Evolutionary conservation across 2,329 filamentous ascomycete genomes (phyloP), one percentile per base, ranked within the genome.

Genomic region (Ascosphaera aggregata): DNA sequence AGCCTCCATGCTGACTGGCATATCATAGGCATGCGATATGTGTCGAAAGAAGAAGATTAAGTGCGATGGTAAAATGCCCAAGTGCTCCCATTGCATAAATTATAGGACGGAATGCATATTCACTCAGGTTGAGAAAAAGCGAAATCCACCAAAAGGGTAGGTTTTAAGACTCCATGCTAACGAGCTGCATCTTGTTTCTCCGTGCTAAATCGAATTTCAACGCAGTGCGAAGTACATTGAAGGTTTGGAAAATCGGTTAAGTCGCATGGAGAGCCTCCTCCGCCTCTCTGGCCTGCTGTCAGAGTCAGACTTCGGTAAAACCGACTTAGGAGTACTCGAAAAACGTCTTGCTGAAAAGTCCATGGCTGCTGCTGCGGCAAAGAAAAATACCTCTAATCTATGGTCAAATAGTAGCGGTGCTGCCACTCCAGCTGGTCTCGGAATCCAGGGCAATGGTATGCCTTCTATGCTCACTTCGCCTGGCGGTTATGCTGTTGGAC

Each of bases 101-200:
- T 94, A 94, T 65, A 94, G 94, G 66, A 94, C 85, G 3, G 84
- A 93, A 50, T 98, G 86, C 57, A 72, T 93, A 48, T 95, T 95
- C 54, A 95, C 89, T 1, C 84, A 93, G 55, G 85, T 95, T 30
- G 89, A 98, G 63, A 98, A 98, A 73, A 98, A 98, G 67, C 72
- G 89, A 42, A 89, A 80, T 56, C 86, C 89, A 39, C 89, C 86
- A 1, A 98, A 95, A 66, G 86, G 89, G 84, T 92, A 68, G 47
- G 69, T 56, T 24, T 30, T 8, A 17, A 37, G n/a, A n/a, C n/a
- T n/a, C n/a, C n/a, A n/a, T n/a, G n/a, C n/a, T n/a, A 17, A 18
- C 32, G 7, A 15, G 9, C 15, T 7, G 15, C 3, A 35, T 31
- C 4, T 17, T 18, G 22, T 27, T 15, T 36, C 20, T 36, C 19